A percentile compares a stretch with the other conserved stretches of the same genome.
Conservation (phyloP, 2,329 filamentous ascomycete species). For the Pseudogymnoascus sp. region DNA sequence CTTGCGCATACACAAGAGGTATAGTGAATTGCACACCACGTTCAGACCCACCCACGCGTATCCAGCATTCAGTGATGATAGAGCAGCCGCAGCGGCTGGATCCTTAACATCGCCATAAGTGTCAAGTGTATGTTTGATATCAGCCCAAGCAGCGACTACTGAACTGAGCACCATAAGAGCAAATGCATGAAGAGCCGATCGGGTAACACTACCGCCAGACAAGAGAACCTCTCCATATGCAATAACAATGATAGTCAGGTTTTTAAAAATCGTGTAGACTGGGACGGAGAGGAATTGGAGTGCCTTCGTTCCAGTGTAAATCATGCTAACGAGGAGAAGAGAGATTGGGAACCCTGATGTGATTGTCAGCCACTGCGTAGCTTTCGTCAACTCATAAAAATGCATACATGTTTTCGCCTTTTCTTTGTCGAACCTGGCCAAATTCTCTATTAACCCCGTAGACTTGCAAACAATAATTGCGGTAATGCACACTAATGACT, state of each 20-base stretch:
- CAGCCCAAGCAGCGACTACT: conserved; percentile 85
- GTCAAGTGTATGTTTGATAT: conserved; percentile 72
- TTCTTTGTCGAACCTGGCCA: conserved; percentile 67
- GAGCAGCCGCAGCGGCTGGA: conserved; percentile 56
- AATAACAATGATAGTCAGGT: conserved; percentile 91
- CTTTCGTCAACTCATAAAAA: conserved; percentile 39
- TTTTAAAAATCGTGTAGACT: conserved; percentile 98
- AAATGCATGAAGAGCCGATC: conserved; percentile 78
- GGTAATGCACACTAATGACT: conserved; percentile 77
- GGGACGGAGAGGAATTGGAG: conserved; percentile 90
- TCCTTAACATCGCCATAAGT: conserved; percentile 28
- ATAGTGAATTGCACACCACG: conserved; percentile 81
- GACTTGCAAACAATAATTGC: conserved; percentile 74
- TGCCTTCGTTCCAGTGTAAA: conserved; percentile 89
- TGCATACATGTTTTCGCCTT: conserved; percentile 66
- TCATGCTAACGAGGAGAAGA: conserved; percentile 89
- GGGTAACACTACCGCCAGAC: conserved; percentile 84
- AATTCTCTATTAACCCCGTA: conserved; percentile 65
- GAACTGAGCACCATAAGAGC: conserved; percentile 90
- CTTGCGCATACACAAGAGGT: conserved; percentile 84
- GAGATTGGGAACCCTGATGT: conserved; percentile 83
- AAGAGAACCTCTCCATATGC: conserved; percentile 92
- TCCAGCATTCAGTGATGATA: conserved; percentile 80
- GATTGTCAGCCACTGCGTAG: not conserved
- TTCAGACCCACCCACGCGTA: conserved; percentile 96